Percentiles rank a stretch among this genome's conserved stretches.
Evolutionary conservation across 352 stramenopile species (phyloP).

Genomic region (Thalassiosira exigua): DNA sequence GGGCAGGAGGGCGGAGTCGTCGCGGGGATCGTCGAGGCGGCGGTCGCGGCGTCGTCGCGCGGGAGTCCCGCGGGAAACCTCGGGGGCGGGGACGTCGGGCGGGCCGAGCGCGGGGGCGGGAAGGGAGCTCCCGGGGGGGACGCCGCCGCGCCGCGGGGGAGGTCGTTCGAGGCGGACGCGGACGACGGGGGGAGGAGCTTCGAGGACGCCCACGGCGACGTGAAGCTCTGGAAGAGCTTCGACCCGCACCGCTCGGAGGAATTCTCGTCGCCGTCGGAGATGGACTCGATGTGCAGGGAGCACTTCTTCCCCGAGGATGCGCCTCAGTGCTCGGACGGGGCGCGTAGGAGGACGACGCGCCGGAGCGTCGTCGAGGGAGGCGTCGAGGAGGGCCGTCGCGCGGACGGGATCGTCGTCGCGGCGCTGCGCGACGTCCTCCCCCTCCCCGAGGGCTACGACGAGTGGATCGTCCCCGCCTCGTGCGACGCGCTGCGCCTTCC

Average conservation of each 20-base stretch:
- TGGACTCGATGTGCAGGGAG: constrained; percentile 21
- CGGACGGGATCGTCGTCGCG: constrained; percentile 12
- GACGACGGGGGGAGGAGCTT: constrained; percentile 13
- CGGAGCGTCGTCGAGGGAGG: background rate
- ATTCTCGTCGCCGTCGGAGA: background rate
- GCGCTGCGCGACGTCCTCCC: constrained; percentile 39
- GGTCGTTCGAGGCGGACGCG: constrained; percentile 27
- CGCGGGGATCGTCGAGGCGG: no score
- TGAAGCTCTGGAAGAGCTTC: constrained; percentile 12
- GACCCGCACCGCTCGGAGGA: background rate
- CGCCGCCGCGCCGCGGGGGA: constrained; percentile 23
- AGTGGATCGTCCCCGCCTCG: constrained; percentile 56
- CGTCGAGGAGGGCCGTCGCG: background rate
- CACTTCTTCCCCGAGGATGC: constrained; percentile 57
- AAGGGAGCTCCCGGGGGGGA: background rate
- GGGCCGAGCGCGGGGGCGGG: background rate
- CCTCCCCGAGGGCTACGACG: constrained; percentile 43
- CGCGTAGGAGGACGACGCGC: background rate
- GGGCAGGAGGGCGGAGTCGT: no score
- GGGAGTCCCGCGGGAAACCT: no score
- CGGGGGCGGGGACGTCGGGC: background rate
- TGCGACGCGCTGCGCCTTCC: constrained; percentile 43
- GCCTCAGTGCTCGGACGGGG: constrained; percentile 21
- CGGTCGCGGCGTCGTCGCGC: no score
- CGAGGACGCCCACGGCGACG: constrained; percentile 34